Conservation (phyloP, 2,329 filamentous ascomycete genomes). For the Venturiaceae sp. region DNA sequence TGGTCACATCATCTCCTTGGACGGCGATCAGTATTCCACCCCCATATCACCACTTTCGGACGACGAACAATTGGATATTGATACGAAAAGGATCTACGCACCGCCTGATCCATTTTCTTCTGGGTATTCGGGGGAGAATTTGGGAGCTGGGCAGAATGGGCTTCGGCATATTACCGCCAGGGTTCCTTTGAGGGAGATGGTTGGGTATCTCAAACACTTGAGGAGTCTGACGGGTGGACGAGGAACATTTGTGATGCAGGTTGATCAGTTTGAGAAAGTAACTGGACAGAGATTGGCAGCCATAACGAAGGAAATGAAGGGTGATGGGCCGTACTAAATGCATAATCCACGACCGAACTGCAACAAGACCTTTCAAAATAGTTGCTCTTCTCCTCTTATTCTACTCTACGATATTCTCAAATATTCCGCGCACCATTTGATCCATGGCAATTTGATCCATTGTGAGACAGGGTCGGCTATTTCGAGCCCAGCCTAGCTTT, state of each 20-base stretch:
- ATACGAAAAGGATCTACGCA: slow-evolving; percentile 69
- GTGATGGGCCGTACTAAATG: background rate
- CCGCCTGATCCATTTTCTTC: slow-evolving; percentile 70
- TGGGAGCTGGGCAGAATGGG: slow-evolving; percentile 15
- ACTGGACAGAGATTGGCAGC: slow-evolving; percentile 48
- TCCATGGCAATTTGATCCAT: too few species aligned
- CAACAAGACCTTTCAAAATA: background rate
- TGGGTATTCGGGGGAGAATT: slow-evolving; percentile 12
- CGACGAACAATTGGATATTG: slow-evolving; percentile 38
- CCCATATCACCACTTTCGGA: background rate
- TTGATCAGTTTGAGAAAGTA: slow-evolving; percentile 63
- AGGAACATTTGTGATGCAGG: slow-evolving; percentile 65
- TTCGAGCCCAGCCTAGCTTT: too few species aligned
- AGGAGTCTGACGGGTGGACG: slow-evolving; percentile 81
- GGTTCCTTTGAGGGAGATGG: slow-evolving; percentile 93
- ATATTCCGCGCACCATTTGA: too few species aligned
- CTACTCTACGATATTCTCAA: too few species aligned
- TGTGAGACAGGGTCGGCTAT: too few species aligned
- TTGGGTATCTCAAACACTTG: slow-evolving; percentile 84
- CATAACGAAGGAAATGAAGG: slow-evolving; percentile 30
- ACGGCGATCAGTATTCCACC: slow-evolving; percentile 30
- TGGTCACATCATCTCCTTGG: slow-evolving; percentile 63
- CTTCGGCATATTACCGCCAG: slow-evolving; percentile 63
- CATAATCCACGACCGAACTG: too few species aligned
- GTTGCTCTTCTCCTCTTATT: too few species aligned